Evolutionary conservation across 1,284 basidiomycete species (phyloP).

Genomic region (Golubevia sp.): DNA sequence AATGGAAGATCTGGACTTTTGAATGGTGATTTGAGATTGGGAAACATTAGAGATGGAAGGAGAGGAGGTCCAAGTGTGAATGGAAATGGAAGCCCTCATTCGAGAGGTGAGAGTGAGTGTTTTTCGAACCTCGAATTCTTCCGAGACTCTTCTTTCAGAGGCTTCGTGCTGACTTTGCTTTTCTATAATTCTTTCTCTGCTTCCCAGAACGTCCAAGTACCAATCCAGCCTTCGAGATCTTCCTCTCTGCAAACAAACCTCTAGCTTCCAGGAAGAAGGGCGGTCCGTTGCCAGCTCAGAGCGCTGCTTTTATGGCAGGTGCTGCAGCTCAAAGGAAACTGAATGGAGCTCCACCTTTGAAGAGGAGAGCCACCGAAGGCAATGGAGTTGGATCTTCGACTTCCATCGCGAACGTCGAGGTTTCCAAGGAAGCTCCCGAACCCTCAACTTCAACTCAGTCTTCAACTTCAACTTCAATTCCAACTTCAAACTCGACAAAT

Average conservation of each 20-base stretch:
- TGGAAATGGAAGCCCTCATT: background rate
- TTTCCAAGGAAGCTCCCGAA: background rate
- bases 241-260: background rate
- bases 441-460: background rate
- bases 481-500: background rate
- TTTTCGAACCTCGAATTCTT: too few species aligned
- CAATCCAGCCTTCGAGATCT: background rate
- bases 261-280: background rate
- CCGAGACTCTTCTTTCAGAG: too few species aligned
- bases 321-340: background rate
- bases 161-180: too few species aligned
- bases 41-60: background rate
- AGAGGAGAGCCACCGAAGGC: background rate
- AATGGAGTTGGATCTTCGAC: background rate
- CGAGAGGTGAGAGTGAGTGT: background rate
- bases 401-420: too few species aligned
- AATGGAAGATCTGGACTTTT: background rate
- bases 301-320: background rate
- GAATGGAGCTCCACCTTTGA: background rate
- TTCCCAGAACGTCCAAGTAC: background rate
- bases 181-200: background rate
- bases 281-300: background rate
- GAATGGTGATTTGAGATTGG: background rate
- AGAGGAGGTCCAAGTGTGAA: background rate
- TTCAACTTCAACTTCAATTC: background rate